phyloP scores from a whole-genome alignment of 2,329 filamentous ascomycete genomes.

The Orbilia blumenaviensis region DNA sequence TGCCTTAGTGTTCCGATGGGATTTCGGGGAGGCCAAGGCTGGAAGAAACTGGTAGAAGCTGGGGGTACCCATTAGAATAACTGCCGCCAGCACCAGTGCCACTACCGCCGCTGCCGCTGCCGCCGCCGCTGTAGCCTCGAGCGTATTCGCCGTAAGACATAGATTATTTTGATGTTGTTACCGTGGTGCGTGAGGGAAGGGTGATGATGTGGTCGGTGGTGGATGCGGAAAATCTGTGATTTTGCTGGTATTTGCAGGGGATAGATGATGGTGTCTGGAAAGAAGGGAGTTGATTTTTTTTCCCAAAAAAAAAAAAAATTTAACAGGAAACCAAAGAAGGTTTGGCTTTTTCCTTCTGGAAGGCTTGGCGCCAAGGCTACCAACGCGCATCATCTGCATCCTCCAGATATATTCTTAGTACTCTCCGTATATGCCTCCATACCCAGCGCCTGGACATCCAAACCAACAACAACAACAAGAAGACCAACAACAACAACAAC shows the following conservation, averaged over 20 bases:
- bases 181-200: neutral
- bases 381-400: neutral
- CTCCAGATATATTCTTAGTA: neutral
- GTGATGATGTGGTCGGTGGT: neutral
- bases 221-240: neutral
- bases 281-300: neutral
- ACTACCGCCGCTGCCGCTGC: conserved; percentile 11
- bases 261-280: neutral
- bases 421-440: too few relatives aligned
- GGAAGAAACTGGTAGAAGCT: neutral
- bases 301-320: conserved; percentile 7
- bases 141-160: conserved; percentile 53
- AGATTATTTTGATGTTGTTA: neutral
- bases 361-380: neutral
- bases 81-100: conserved; percentile 3
- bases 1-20: neutral
- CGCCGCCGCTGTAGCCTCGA: conserved; percentile 40
- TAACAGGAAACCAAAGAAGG: neutral
- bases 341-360: too few relatives aligned
- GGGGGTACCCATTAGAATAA: conserved; percentile 39
- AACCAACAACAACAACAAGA: too few relatives aligned
- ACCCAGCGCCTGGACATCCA: too few relatives aligned
- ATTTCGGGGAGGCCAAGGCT: neutral
- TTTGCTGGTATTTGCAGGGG: neutral
- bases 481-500: too few relatives aligned